Evolutionary conservation across 129 eudicot genomes (phyloP).

Genomic region (Saposhnikovia divaricata): DNA sequence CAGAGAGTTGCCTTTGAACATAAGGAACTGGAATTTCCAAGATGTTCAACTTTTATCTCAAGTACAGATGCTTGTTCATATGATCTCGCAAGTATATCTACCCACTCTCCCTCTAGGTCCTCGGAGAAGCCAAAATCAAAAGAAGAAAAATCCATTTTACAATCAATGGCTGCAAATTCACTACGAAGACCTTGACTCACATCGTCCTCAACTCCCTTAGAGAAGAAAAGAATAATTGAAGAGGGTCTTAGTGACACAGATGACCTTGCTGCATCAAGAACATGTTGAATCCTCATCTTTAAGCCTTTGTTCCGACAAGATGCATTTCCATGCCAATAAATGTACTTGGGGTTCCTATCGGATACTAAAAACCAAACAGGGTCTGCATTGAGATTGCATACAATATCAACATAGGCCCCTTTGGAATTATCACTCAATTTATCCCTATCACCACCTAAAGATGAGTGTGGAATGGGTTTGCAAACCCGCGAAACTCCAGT

Average conservation of each 20-base stretch:
- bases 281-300: slow-evolving; percentile 31
- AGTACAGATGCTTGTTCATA: slow-evolving; percentile 47
- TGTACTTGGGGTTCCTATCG: slow-evolving; percentile 74
- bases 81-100: slow-evolving; percentile 42
- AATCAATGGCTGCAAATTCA: slow-evolving; percentile 46
- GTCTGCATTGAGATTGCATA: slow-evolving; percentile 52
- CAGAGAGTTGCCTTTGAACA: slow-evolving; percentile 12
- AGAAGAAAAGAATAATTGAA: slow-evolving; percentile 59
- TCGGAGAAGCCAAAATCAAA: slow-evolving; percentile 41
- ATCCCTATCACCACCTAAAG: slow-evolving; percentile 10
- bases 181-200: slow-evolving; percentile 26
- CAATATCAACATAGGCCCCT: slow-evolving; percentile 68
- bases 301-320: slow-evolving; percentile 51
- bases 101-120: slow-evolving; percentile 60
- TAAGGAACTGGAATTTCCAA: slow-evolving; percentile 4
- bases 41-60: slow-evolving; percentile 35
- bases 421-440: slow-evolving; percentile 13
- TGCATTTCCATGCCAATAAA: slow-evolving; percentile 47
- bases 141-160: slow-evolving; percentile 25
- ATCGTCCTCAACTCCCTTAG: slow-evolving; percentile 46
- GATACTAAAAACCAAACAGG: slow-evolving; percentile 93
- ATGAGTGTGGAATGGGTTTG: slow-evolving; percentile 44
- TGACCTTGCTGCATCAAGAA: slow-evolving; percentile 56
- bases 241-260: slow-evolving; percentile 48
- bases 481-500: slow-evolving; percentile 87